Conservation (phyloP, 805 yeast genomes). For the Lachancea cidri region DNA sequence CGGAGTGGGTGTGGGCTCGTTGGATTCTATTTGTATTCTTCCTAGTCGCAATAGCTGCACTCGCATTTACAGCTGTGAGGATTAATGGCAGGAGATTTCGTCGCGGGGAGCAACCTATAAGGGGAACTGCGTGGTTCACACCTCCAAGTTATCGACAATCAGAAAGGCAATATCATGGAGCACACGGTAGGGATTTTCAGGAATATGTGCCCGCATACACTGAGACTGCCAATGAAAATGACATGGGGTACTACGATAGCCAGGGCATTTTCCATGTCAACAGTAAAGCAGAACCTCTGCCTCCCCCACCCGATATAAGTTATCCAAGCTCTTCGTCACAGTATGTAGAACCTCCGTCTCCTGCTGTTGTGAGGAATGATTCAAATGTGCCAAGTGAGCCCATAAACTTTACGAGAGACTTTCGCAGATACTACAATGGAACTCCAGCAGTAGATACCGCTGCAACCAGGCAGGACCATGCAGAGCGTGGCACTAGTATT, state of each 20-base stretch:
- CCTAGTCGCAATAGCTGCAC: constrained; percentile 42
- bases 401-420: constrained; percentile 3
- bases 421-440: constrained; percentile 5
- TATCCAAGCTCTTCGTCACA: neutral
- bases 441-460: neutral
- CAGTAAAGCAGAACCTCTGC: constrained; percentile 27
- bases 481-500: neutral
- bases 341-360: constrained; percentile 1
- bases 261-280: constrained; percentile 47
- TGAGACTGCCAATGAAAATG: constrained; percentile 59
- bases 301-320: constrained; percentile 25
- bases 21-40: constrained; percentile 67
- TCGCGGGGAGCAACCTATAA: constrained; percentile 50
- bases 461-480: neutral
- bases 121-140: constrained; percentile 81
- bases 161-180: constrained; percentile 47
- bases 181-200: constrained; percentile 17
- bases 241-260: constrained; percentile 72
- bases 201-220: constrained; percentile 64
- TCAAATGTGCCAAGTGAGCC: neutral
- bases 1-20: constrained; percentile 39
- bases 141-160: constrained; percentile 75
- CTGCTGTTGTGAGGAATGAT: constrained; percentile 2
- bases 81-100: constrained; percentile 48
- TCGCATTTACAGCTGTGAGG: constrained; percentile 47